These are phyloP conservation scores for Flammula alnicola DNA, from an alignment of 1,284 basidiomycete species.

Conservation along the genomic window DNA sequence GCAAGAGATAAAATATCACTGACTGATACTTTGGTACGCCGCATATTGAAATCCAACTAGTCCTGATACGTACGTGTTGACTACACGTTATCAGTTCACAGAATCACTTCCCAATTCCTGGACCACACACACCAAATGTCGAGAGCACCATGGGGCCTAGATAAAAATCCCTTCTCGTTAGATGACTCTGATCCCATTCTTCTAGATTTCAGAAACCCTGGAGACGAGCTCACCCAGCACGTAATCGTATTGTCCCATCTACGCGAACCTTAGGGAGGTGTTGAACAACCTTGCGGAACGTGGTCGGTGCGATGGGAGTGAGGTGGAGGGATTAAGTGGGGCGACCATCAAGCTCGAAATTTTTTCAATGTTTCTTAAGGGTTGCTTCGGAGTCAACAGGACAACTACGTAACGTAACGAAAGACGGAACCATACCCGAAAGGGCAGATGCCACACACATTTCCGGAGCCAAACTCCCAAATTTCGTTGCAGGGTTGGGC, in stretches of 20 bases:
- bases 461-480: too few relatives aligned
- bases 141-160: constrained; percentile 28
- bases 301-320: too few relatives aligned
- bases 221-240: constrained; percentile 20
- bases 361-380: too few relatives aligned
- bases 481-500: too few relatives aligned
- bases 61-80: constrained; percentile 29
- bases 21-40: constrained; percentile 24
- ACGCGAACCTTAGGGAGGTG: too few relatives aligned
- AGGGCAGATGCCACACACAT: too few relatives aligned
- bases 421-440: too few relatives aligned
- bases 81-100: background rate
- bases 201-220: background rate
- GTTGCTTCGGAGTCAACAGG: too few relatives aligned
- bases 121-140: constrained; percentile 23
- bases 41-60: constrained; percentile 28
- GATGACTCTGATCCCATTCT: background rate
- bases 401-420: too few relatives aligned
- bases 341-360: too few relatives aligned
- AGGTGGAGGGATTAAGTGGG: too few relatives aligned
- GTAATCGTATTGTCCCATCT: constrained; percentile 24
- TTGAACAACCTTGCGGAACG: too few relatives aligned
- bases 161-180: background rate
- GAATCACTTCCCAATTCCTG: background rate
- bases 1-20: constrained; percentile 7